Conservation (phyloP, 2,329 filamentous ascomycete genomes). For the Trichoderma pleuroti region DNA sequence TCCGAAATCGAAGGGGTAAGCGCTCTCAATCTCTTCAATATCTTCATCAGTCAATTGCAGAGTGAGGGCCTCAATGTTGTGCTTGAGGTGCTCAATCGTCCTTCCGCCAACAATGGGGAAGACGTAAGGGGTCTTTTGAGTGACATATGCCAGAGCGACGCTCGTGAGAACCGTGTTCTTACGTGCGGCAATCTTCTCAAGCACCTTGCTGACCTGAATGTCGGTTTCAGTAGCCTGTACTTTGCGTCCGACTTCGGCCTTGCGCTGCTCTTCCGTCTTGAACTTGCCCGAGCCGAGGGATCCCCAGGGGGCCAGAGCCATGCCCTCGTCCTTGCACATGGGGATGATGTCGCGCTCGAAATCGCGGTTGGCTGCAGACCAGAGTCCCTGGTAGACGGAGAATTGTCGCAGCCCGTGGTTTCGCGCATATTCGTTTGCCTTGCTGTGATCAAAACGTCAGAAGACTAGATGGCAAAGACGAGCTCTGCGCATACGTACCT, state of each 20-base stretch:
- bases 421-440: constrained; percentile 66
- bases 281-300: constrained; percentile 50
- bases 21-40: constrained; percentile 62
- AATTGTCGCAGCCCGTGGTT: constrained; percentile 68
- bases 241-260: constrained; percentile 36
- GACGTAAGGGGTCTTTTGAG: constrained; percentile 68
- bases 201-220: constrained; percentile 42
- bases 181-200: constrained; percentile 48
- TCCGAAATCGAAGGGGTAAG: constrained; percentile 59
- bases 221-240: constrained; percentile 50
- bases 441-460: constrained; percentile 33
- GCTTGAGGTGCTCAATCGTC: constrained; percentile 65
- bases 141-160: constrained; percentile 67
- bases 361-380: constrained; percentile 39
- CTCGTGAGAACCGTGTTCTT: constrained; percentile 44
- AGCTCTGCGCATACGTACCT: constrained; percentile 30
- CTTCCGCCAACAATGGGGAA: constrained; percentile 71
- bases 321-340: constrained; percentile 42
- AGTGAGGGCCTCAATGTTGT: constrained; percentile 65
- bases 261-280: constrained; percentile 38
- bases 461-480: not conserved
- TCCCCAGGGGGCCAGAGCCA: constrained; percentile 59
- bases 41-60: constrained; percentile 59
- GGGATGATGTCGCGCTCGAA: constrained; percentile 44
- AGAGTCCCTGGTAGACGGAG: constrained; percentile 46